These are phyloP conservation scores for Saccharomycopsis vini DNA, from an alignment of 805 yeast genomes.

Conservation along the genomic window DNA sequence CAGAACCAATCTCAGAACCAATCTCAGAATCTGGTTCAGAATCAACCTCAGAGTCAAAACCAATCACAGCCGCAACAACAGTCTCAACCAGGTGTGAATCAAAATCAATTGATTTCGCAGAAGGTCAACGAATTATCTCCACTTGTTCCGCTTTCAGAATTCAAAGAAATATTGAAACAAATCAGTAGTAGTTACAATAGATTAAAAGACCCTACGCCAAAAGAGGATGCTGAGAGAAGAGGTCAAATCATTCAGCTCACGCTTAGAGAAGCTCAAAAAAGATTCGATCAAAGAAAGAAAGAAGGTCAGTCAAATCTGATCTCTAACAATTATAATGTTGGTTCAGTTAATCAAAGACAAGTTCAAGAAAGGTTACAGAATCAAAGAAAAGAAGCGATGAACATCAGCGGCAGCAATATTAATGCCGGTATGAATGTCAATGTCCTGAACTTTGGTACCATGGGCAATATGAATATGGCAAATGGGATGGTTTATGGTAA, in stretches of 20 bases:
- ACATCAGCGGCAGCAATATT: slow-evolving; percentile 1
- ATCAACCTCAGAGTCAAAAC: slow-evolving; percentile 5
- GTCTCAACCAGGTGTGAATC: not conserved
- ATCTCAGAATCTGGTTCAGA: not conserved
- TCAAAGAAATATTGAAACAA: not conserved
- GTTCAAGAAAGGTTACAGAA: slow-evolving; percentile 17
- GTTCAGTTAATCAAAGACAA: slow-evolving; percentile 15
- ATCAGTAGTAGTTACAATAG: slow-evolving; percentile 1
- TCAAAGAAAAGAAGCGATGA: slow-evolving; percentile 10
- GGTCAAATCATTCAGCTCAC: too few relatives aligned
- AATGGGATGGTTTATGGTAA: too few relatives aligned
- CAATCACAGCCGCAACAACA: slow-evolving; percentile 11
- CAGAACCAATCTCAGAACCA: too few relatives aligned
- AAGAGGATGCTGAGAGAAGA: too few relatives aligned
- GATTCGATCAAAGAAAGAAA: not conserved
- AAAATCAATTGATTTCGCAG: not conserved
- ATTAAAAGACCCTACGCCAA: not conserved
- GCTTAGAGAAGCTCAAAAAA: too few relatives aligned
- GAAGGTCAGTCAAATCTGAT: too few relatives aligned
- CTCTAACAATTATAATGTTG: slow-evolving; percentile 1
- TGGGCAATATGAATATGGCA: too few relatives aligned
- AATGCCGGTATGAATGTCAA: not conserved
- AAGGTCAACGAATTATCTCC: not conserved
- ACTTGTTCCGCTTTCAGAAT: slow-evolving; percentile 7
- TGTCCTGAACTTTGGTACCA: not conserved